These are phyloP conservation scores for Picea engelmannii DNA, from an alignment of 83 land plant genomes.

Conservation along the genomic window DNA sequence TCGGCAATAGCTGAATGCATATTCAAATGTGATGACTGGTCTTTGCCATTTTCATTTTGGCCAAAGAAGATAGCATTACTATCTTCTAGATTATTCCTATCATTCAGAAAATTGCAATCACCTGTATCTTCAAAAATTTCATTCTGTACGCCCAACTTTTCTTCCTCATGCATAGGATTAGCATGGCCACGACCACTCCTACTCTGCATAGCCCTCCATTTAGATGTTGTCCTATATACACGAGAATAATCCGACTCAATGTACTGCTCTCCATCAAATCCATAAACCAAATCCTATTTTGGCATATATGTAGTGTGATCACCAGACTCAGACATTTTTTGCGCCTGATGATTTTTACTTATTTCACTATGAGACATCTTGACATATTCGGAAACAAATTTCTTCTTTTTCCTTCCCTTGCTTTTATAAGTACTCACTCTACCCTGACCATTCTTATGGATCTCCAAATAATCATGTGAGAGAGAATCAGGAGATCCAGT, in stretches of 20 bases:
- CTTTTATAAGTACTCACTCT: not conserved
- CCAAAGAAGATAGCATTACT: not conserved
- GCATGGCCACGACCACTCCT: constrained; percentile 1
- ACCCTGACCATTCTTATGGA: constrained; percentile 17
- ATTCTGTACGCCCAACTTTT: not conserved
- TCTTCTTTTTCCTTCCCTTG: constrained; percentile 14
- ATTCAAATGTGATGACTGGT: not conserved
- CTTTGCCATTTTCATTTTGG: not conserved
- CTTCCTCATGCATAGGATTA: not conserved
- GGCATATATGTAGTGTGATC: constrained; percentile 1
- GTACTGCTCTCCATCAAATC: constrained; percentile 24
- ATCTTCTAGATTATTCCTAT: not conserved
- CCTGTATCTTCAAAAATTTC: not conserved
- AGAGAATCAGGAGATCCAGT: constrained; percentile 21
- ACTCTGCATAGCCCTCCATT: constrained; percentile 25
- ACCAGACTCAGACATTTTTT: not conserved
- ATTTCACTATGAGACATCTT: not conserved
- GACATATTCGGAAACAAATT: constrained; percentile 1
- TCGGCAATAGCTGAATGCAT: not conserved
- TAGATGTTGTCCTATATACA: constrained; percentile 42
- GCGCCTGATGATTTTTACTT: not conserved
- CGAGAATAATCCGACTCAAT: constrained; percentile 39
- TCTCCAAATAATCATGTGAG: not conserved
- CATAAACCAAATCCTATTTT: not conserved
- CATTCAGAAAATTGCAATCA: not conserved